Evolutionary conservation across 345 rosid genomes (phyloP).

Genomic region (Microcos paniculata): DNA sequence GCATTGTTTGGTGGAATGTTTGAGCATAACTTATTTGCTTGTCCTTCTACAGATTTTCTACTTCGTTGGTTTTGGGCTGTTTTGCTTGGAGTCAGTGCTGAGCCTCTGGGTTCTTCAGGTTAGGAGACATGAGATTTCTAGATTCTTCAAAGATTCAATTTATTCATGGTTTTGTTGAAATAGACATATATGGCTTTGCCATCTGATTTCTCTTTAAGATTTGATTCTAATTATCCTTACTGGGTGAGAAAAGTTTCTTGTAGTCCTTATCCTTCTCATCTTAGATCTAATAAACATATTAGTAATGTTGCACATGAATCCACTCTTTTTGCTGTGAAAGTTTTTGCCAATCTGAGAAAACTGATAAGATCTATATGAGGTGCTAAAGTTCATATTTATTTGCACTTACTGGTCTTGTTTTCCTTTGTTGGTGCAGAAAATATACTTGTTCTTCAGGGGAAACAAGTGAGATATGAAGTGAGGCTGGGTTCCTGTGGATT

Average conservation of each 20-base stretch:
- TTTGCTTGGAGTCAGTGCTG: constrained; percentile 82
- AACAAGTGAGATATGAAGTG: constrained; percentile 43
- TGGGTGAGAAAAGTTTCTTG: not conserved
- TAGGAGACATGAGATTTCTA: constrained; percentile 22
- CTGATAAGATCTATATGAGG: not conserved
- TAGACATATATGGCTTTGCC: not conserved
- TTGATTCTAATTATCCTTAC: not conserved
- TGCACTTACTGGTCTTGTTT: not conserved
- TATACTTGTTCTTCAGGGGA: constrained; percentile 81
- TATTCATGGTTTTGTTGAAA: not conserved
- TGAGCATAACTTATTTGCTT: constrained; percentile 5
- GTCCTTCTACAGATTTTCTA: constrained; percentile 71
- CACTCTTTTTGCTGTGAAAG: not conserved
- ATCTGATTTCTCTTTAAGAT: not conserved
- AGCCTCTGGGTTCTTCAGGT: constrained; percentile 99
- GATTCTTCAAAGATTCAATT: not conserved
- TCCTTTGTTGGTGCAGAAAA: constrained; percentile 56
- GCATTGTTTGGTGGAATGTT: not conserved
- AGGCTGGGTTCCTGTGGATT: not conserved
- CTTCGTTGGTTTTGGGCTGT: constrained; percentile 83
- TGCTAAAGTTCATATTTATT: not conserved
- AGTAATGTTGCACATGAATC: not conserved
- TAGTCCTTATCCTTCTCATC: not conserved
- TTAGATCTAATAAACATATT: not conserved
- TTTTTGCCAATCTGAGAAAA: not conserved